These are phyloP conservation scores for Tricholoma bakamatsutake DNA, from an alignment of 768 basidiomycete genomes.

Conservation along the genomic window DNA sequence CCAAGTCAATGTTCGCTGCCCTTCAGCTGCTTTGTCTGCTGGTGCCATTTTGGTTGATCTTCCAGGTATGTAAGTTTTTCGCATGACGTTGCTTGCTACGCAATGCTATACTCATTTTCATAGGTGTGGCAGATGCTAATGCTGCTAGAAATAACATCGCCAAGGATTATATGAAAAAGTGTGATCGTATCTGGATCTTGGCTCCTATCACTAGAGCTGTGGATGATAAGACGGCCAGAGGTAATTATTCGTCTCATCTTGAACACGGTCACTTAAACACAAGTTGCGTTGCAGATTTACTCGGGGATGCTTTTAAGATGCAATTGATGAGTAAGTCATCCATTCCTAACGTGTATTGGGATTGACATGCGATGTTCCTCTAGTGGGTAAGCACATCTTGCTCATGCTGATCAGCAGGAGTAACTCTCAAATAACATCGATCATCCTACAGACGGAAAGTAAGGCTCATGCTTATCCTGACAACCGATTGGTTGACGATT, in stretches of 20 bases:
- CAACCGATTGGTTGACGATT: not conserved
- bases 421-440: not conserved
- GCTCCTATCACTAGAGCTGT: constrained; percentile 61
- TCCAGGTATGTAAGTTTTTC: constrained; percentile 35
- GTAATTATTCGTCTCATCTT: constrained; percentile 19
- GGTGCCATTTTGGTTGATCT: constrained; percentile 63
- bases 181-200: constrained; percentile 59
- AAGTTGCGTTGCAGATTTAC: constrained; percentile 35
- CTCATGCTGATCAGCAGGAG: not conserved
- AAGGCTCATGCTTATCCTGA: constrained; percentile 15
- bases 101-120: not conserved
- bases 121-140: constrained; percentile 59
- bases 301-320: constrained; percentile 59
- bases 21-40: constrained; percentile 43
- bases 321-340: constrained; percentile 50
- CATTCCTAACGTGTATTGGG: not conserved
- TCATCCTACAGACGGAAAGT: constrained; percentile 46
- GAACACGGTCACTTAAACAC: not conserved
- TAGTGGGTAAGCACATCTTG: constrained; percentile 36
- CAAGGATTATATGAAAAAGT: constrained; percentile 63
- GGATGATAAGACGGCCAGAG: constrained; percentile 59
- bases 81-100: not conserved
- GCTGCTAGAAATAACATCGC: constrained; percentile 58
- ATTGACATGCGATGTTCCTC: constrained; percentile 5
- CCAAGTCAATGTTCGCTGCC: constrained; percentile 55